Conservation (phyloP, 352 stramenopile genomes). For the Globisporangium radiosum region DNA sequence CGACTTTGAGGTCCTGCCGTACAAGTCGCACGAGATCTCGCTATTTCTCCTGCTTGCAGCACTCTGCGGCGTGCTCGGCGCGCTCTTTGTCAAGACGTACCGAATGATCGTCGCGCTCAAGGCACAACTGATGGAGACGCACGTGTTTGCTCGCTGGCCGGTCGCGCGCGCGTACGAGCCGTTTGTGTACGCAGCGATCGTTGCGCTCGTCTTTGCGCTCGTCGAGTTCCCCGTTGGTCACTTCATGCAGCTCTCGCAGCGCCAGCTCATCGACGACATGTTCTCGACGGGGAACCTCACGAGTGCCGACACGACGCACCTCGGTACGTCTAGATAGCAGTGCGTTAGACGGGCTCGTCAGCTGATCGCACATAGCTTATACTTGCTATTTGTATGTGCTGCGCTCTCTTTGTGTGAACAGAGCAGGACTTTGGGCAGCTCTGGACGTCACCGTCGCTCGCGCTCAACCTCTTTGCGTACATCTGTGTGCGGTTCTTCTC, state of each 20-base stretch:
- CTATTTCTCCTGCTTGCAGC: constrained; percentile 77
- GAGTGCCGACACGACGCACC: constrained; percentile 22
- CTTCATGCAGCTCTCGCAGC: constrained; percentile 75
- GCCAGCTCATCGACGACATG: constrained; percentile 84
- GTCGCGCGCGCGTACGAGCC: constrained; percentile 25
- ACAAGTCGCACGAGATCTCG: constrained; percentile 64
- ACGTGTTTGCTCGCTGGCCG: constrained; percentile 21
- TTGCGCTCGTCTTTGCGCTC: constrained; percentile 60
- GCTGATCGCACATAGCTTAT: not conserved
- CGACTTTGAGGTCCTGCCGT: constrained; percentile 62
- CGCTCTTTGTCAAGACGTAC: constrained; percentile 69
- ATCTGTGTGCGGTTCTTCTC: constrained; percentile 73
- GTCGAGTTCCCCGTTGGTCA: constrained; percentile 69
- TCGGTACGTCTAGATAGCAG: constrained; percentile 12
- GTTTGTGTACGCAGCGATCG: constrained; percentile 61
- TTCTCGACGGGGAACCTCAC: constrained; percentile 64
- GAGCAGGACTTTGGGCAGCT: constrained; percentile 36
- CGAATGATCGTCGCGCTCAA: constrained; percentile 43
- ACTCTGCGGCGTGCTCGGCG: constrained; percentile 78
- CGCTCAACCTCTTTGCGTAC: constrained; percentile 64
- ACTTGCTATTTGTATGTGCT: no score
- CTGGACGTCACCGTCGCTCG: constrained; percentile 57
- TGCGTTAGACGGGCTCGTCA: not conserved
- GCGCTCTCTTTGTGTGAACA: constrained; percentile 1
- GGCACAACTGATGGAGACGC: constrained; percentile 25